phyloP scores from a whole-genome alignment of 2,329 filamentous ascomycete genomes.

The Pestalotiopsis sp. region DNA sequence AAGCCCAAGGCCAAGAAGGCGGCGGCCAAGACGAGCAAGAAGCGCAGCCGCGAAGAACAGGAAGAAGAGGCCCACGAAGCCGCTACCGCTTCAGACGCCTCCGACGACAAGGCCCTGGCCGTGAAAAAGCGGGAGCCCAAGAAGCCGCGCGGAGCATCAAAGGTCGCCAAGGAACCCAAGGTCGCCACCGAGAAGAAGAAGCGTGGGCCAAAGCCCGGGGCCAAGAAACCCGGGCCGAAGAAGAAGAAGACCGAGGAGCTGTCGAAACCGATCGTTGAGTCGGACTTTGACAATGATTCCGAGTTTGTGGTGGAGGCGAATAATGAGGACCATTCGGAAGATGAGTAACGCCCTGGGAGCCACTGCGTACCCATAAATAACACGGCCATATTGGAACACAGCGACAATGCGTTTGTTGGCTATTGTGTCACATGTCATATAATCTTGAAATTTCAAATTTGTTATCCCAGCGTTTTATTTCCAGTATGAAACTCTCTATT shows the following conservation, averaged over 20 bases:
- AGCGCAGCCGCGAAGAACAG: neutral
- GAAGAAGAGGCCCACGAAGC: neutral
- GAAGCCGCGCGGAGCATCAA: neutral
- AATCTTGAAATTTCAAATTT: too few species aligned
- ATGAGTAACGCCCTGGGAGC: neutral
- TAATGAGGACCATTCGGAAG: neutral
- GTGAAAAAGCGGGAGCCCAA: neutral
- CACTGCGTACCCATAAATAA: neutral
- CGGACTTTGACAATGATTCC: neutral
- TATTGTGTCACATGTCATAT: neutral
- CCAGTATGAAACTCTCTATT: too few species aligned
- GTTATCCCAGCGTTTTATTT: too few species aligned
- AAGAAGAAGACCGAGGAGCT: neutral
- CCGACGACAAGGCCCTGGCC: neutral
- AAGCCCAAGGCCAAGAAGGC: neutral
- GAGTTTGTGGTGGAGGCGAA: neutral
- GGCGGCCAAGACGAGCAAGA: neutral
- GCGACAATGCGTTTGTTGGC: neutral
- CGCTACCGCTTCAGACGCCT: neutral
- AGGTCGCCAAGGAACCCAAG: neutral
- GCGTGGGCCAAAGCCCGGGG: neutral
- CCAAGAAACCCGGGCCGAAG: neutral
- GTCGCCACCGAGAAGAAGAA: neutral
- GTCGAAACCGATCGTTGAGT: neutral
- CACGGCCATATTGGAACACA: neutral